Conservation (phyloP, 2,329 filamentous ascomycete genomes). For the Aspergillus ibericus region DNA sequence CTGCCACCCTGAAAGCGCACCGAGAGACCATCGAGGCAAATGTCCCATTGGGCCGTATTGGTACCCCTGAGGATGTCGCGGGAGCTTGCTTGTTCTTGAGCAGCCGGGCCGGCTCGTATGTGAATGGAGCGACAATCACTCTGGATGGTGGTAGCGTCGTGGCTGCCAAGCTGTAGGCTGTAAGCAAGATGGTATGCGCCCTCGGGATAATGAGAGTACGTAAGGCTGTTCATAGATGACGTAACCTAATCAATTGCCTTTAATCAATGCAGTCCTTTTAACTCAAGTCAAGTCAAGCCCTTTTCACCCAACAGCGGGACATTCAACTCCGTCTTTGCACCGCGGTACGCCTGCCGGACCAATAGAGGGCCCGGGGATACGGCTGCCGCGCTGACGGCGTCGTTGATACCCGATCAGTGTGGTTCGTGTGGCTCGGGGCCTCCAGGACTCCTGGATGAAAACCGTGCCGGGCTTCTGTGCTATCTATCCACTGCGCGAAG, state of each 20-base stretch:
- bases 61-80: constrained; percentile 66
- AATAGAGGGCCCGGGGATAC: too few relatives aligned
- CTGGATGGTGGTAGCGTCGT: constrained; percentile 59
- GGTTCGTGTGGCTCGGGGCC: too few relatives aligned
- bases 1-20: too few relatives aligned
- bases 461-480: too few relatives aligned
- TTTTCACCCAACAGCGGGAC: too few relatives aligned
- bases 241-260: not conserved
- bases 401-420: too few relatives aligned
- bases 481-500: too few relatives aligned
- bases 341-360: too few relatives aligned
- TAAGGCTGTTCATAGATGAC: constrained; percentile 5
- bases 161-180: constrained; percentile 40
- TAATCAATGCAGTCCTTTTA: not conserved
- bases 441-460: too few relatives aligned
- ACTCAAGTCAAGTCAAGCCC: too few relatives aligned
- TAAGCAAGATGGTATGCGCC: not conserved
- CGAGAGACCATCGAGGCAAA: constrained; percentile 52
- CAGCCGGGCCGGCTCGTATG: constrained; percentile 65
- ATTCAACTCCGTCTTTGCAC: too few relatives aligned
- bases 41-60: constrained; percentile 68
- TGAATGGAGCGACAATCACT: constrained; percentile 64
- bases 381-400: too few relatives aligned
- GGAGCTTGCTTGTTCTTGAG: constrained; percentile 70
- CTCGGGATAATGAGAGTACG: not conserved